Percentiles rank a stretch among this genome's conserved stretches.
Conservation (phyloP, 2,329 filamentous ascomycete genomes). For the Fusarium sororula region DNA sequence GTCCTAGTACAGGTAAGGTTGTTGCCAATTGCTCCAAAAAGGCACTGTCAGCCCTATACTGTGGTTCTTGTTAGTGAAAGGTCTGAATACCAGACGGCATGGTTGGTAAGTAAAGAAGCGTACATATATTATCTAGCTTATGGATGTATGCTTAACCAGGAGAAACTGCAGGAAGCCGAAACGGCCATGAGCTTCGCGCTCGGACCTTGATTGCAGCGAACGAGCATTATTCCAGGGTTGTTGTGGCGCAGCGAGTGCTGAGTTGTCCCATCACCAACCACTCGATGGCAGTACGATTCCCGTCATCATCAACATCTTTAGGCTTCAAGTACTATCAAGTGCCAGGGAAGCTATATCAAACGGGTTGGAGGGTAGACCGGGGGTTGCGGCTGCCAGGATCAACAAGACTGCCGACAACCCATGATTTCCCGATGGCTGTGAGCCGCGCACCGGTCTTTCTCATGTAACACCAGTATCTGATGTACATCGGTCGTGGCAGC, state of each 20-base stretch:
- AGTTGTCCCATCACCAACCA: conserved; percentile 30
- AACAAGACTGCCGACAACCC: conserved; percentile 25
- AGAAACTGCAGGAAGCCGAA: background rate
- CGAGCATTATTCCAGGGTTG: conserved; percentile 9
- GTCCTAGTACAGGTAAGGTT: conserved; percentile 1
- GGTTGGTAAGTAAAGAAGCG: background rate
- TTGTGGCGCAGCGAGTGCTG: conserved; percentile 29
- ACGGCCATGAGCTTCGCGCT: background rate
- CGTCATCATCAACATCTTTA: background rate
- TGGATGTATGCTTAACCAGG: conserved; percentile 3
- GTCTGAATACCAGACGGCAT: background rate
- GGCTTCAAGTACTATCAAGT: conserved; percentile 2
- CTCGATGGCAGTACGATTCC: background rate
- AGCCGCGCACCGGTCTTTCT: conserved; percentile 21
- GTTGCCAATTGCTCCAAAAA: conserved; percentile 14
- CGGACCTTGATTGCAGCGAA: background rate
- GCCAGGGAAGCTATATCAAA: conserved; percentile 23
- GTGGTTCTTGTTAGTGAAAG: conserved; percentile 10
- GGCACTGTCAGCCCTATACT: conserved; percentile 23
- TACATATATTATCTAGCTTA: background rate
- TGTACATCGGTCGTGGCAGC: background rate
- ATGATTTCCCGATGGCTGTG: conserved; percentile 33
- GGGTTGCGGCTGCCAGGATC: conserved; percentile 30
- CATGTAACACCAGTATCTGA: conserved; percentile 1
- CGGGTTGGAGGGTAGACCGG: conserved; percentile 33